Evolutionary conservation across 257 asterid genomes (phyloP).

Genomic region (Solanum piurae): DNA sequence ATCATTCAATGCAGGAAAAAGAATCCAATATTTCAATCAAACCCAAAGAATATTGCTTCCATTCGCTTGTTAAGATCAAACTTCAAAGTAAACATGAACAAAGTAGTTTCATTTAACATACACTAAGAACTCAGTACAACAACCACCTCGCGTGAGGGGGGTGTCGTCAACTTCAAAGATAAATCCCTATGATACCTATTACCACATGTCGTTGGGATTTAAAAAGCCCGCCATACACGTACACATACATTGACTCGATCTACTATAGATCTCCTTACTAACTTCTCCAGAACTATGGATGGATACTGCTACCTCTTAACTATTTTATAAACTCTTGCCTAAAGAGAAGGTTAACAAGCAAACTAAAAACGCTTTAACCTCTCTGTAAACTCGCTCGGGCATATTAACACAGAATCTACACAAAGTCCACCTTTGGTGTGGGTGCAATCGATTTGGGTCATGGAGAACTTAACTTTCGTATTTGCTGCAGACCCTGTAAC

Average conservation of each 20-base stretch:
- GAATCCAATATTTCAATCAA: not conserved
- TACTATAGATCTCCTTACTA: not conserved
- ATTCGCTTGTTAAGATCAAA: not conserved
- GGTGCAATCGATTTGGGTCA: conserved; percentile 95
- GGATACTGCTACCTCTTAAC: not conserved
- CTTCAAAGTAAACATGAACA: not conserved
- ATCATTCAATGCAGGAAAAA: not conserved
- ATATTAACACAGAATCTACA: conserved; percentile 66
- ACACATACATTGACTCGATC: not conserved
- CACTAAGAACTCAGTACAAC: not conserved
- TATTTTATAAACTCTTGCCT: not conserved
- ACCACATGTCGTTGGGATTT: not conserved
- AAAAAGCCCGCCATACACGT: not conserved
- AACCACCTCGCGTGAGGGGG: too few species aligned
- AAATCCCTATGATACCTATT: not conserved
- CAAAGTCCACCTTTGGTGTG: conserved; percentile 92
- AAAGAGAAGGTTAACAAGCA: not conserved
- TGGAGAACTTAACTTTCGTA: conserved; percentile 57
- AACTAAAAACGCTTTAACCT: conserved; percentile 34
- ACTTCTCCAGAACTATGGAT: not conserved
- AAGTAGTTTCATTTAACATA: not conserved
- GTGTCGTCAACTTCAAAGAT: not conserved
- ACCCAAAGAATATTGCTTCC: not conserved
- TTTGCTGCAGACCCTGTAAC: conserved; percentile 26
- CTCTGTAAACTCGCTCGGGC: conserved; percentile 46